These are phyloP conservation scores for Triticum dicoccoides DNA, from an alignment of 176 grass and related monocot species.

Conservation along the genomic window DNA sequence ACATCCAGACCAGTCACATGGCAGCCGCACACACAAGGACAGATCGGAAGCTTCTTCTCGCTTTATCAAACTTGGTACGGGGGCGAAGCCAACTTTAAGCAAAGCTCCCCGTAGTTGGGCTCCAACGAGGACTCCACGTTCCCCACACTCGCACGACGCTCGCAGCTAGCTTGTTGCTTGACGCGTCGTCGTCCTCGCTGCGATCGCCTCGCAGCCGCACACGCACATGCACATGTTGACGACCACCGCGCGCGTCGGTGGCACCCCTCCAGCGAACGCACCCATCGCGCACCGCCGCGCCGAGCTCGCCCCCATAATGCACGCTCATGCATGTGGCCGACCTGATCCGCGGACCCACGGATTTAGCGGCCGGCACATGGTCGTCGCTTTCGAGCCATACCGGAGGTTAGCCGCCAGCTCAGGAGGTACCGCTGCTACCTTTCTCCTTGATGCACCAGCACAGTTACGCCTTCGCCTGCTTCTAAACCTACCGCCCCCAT, in stretches of 20 bases:
- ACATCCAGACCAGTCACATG: conserved; percentile 15
- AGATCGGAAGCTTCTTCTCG: conserved; percentile 38
- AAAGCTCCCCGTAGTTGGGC: not conserved
- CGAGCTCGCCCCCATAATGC: conserved; percentile 20
- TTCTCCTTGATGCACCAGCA: not conserved
- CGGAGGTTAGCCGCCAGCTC: not conserved
- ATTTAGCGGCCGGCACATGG: conserved; percentile 47
- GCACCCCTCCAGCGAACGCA: not conserved
- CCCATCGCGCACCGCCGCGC: conserved; percentile 7
- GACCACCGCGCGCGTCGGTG: conserved; percentile 49
- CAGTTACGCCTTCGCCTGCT: not conserved
- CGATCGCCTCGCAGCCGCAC: not conserved
- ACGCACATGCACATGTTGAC: conserved; percentile 5
- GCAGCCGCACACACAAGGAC: conserved; percentile 7
- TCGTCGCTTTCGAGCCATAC: conserved; percentile 30
- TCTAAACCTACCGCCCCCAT: not conserved
- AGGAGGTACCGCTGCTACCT: not conserved
- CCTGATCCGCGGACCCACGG: conserved; percentile 26
- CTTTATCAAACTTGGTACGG: conserved; percentile 24
- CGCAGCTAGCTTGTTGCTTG: not conserved
- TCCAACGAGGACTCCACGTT: not conserved
- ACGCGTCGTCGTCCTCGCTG: conserved; percentile 17
- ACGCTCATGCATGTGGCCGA: conserved; percentile 29
- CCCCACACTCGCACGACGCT: not conserved
- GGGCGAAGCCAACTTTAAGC: conserved; percentile 31